A percentile compares a stretch with the other conserved stretches of the same genome.
phyloP scores from a whole-genome alignment of 352 stramenopile genomes.

The Phytophthora pisi region DNA sequence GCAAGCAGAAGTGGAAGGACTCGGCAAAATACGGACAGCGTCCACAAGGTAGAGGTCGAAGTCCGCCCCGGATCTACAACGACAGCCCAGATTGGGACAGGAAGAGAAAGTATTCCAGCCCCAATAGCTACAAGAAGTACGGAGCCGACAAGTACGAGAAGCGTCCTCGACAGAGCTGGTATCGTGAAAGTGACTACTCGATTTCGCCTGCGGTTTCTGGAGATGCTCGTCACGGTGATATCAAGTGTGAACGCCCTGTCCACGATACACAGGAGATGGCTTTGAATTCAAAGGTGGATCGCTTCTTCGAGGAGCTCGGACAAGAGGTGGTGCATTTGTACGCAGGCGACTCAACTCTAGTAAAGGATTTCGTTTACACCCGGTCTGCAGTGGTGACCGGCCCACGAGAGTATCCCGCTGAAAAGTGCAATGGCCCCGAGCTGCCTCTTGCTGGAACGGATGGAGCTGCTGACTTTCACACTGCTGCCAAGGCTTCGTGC shows the following conservation, averaged over 20 bases:
- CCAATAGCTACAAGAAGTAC: background rate
- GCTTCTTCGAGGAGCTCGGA: background rate
- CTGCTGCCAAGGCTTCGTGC: background rate
- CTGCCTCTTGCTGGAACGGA: background rate
- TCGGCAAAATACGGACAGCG: background rate
- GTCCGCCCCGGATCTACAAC: background rate
- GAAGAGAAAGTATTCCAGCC: background rate
- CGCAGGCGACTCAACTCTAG: background rate
- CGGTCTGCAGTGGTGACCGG: background rate
- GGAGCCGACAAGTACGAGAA: background rate
- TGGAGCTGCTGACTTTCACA: background rate
- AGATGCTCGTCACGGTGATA: background rate
- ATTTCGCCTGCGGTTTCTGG: background rate
- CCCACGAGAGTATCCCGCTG: background rate
- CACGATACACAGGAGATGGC: background rate
- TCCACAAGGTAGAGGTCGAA: background rate
- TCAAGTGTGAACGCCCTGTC: background rate
- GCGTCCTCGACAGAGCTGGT: background rate
- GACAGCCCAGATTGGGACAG: background rate
- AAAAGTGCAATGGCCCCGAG: background rate
- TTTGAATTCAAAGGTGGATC: background rate
- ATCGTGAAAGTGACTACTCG: background rate
- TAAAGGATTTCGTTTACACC: background rate
- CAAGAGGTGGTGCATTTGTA: background rate
- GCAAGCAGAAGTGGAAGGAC: background rate